Evolutionary conservation across 2,329 filamentous ascomycete genomes (phyloP), one percentile per base, ranked within the genome.

Genomic region (Stachybotrys chartarum): DNA sequence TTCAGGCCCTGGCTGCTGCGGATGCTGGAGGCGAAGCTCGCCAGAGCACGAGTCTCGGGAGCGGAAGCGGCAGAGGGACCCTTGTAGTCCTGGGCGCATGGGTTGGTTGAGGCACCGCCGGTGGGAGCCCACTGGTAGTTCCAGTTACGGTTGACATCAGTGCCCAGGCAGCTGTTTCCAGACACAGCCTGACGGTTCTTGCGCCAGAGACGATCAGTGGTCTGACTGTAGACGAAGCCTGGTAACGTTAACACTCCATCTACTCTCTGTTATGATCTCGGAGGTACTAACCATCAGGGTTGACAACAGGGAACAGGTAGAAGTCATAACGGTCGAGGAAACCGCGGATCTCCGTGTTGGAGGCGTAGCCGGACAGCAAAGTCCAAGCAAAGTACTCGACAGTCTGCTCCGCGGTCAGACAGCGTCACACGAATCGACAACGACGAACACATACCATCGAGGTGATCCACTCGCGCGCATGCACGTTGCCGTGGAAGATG

Each of bases 301-400:
- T 85, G 35, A 83, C 79, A 30, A 84, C 68, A 6, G 82, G 82
- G 60, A 85, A 76, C 61, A 87, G 77, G 68, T 83, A 85, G 61
- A 83, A 85, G 70, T 87, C 85, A 65, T 83, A 85, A 55, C 75
- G 79, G 68, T 85, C 76, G 51, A 86, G 73, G 57, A 80, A 77
- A 1, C 66, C 64, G 50, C 68, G 72, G 48, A 77, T 66, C 10
- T 69, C 65, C n/a, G 68, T 60, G 18, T 68, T 62, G 16, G 67
- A 66, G 47, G 60, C 63, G 60, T 80, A 80, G 52, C 73, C 71
- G 50, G 70, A 68, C 16, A 82, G 66, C 35, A 84, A 69, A n/a
- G 71, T 67, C 56, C 75, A 76, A 16, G 75, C 72, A 17, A 81
- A 67, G 64, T 81, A 83, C 63, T 83, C 80, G 46, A 75, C 71